Evolutionary conservation across 441 rosid genomes (phyloP), one percentile per base, ranked within the genome.

Genomic region (Lepidium campestre): DNA sequence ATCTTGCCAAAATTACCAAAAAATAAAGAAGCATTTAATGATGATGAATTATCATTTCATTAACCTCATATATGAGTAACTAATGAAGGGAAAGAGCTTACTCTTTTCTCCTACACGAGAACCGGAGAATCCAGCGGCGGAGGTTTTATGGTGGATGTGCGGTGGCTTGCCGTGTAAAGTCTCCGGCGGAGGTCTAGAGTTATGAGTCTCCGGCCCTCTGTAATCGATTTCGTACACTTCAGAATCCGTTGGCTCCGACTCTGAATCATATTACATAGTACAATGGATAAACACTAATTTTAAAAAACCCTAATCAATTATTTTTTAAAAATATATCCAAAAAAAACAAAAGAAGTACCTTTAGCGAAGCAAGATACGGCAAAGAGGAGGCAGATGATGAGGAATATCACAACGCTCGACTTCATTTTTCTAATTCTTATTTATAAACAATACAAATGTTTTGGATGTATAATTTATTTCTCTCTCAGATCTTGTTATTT

Each of bases 191-290:
- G 75, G 78, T 68, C 63, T 70, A 57, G 78, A 70, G 55, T 64
- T 75, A 70, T 75, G 75, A 25, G 78, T 75, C 64, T 75, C 78
- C 10, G 78, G 78, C 10, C 78, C 78, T 8, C 72, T 75, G 19
- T 75, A 75, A 70, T 75, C 78, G 11, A 75, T 75, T 37, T 75
- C 64, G 39, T 75, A 75, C 59, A 70, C 71, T 19, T 64, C 72
- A 5, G 71, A 63, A 56, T 47, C 73, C 31, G 22, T 62, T 25
- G 48, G 45, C 48, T 56, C 74, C n/a, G 57, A 56, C n/a, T 48
- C 61, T 62, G n/a, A 14, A 48, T 45, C 31, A 67, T 60, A 13
- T 35, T 65, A 18, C 13, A 10, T 57, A 19, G 39, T 58, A 37
- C 42, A 62, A 46, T 0, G 20, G 25, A 11, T 9, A 13, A 37